Percentiles rank a stretch among this genome's conserved stretches.
These are phyloP conservation scores for Alnus rubra DNA, from an alignment of 306 rosid species.

Conservation along the genomic window DNA sequence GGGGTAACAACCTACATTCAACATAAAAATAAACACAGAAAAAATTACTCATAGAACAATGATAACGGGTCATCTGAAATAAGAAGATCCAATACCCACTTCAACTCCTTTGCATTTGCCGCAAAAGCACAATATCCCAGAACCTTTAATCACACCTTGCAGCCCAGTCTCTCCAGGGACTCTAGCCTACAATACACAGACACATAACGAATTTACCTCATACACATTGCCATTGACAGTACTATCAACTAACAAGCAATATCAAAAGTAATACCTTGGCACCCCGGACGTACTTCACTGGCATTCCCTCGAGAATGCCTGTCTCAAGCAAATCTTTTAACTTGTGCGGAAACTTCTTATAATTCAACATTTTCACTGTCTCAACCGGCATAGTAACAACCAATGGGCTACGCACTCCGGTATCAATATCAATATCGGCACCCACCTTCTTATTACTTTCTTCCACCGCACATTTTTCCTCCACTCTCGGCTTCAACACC, in stretches of 20 bases:
- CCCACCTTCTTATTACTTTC: constrained; percentile 1
- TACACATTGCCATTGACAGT: neutral
- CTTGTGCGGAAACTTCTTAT: constrained; percentile 66
- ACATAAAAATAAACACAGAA: constrained; percentile 17
- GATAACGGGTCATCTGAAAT: neutral
- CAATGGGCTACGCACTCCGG: neutral
- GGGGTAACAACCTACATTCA: constrained; percentile 74
- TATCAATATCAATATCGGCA: constrained; percentile 16
- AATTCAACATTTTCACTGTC: constrained; percentile 24
- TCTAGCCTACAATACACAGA: constrained; percentile 44
- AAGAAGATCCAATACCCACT: constrained; percentile 38
- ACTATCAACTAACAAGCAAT: neutral
- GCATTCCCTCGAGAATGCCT: constrained; percentile 81
- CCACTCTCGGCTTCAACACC: constrained; percentile 44
- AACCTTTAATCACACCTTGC: constrained; percentile 61
- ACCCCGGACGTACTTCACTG: constrained; percentile 64
- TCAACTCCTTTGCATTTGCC: constrained; percentile 56
- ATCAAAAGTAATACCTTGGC: constrained; percentile 51
- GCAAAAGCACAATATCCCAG: constrained; percentile 67
- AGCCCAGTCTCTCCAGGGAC: constrained; percentile 55
- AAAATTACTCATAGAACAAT: constrained; percentile 20
- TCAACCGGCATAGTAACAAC: constrained; percentile 18
- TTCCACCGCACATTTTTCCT: constrained; percentile 24
- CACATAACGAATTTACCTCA: constrained; percentile 9
- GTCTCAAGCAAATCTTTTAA: constrained; percentile 76